Percentiles rank a stretch among this genome's conserved stretches.
These are phyloP conservation scores for Drosera spatulata DNA, from an alignment of 179 eudicot species.

Conservation along the genomic window DNA sequence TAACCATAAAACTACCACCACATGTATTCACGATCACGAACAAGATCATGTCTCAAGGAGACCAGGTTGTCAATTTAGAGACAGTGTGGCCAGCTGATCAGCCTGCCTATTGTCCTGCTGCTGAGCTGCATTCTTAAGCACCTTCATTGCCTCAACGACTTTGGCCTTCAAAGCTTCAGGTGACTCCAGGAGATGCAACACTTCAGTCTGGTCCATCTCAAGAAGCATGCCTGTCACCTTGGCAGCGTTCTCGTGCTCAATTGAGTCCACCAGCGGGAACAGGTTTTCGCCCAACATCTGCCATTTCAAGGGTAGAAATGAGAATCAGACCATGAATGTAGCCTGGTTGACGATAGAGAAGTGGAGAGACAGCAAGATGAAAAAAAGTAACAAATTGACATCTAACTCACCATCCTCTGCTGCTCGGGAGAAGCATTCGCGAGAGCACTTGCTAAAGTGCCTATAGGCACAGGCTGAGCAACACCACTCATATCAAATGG, in stretches of 20 bases:
- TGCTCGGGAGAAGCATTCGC: conserved; percentile 74
- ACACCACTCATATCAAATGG: conserved; percentile 67
- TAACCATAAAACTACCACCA: no score
- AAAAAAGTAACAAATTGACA: background rate
- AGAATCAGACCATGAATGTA: no score
- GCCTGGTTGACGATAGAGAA: no score
- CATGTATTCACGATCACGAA: no score
- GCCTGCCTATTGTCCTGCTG: conserved; percentile 17
- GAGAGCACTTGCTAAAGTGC: conserved; percentile 66
- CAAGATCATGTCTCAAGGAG: no score
- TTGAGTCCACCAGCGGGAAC: conserved; percentile 13
- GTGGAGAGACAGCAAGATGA: background rate
- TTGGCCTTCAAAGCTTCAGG: conserved; percentile 65
- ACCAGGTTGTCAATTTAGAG: conserved; percentile 30
- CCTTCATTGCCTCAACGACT: conserved; percentile 65
- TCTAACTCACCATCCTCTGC: conserved; percentile 55
- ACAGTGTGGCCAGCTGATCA: conserved; percentile 42
- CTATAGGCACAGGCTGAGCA: conserved; percentile 57
- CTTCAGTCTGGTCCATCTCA: conserved; percentile 89
- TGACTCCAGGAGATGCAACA: conserved; percentile 54
- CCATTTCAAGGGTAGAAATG: background rate
- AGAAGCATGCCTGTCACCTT: conserved; percentile 61
- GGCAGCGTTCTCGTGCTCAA: conserved; percentile 1
- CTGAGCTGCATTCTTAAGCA: conserved; percentile 37
- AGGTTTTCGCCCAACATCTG: conserved; percentile 66